Percentiles rank a stretch among this genome's conserved stretches.
Evolutionary conservation across 1,139 yeast species (phyloP).

Genomic region (Tardiomyces digboiensis): DNA sequence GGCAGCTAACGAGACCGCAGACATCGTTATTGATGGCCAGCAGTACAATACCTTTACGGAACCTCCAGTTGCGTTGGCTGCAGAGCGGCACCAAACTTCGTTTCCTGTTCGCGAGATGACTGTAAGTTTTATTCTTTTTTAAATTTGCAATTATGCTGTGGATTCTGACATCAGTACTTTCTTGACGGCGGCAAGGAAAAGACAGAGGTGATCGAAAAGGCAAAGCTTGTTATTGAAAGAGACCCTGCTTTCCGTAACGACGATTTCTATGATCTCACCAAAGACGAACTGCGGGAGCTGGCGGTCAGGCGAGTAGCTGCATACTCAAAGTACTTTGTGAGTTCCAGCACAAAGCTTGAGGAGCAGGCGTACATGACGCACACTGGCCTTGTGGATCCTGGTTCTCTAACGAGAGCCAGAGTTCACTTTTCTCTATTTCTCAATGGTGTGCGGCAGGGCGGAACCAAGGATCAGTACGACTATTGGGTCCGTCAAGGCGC

Average conservation of each 20-base stretch:
- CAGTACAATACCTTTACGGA: background rate
- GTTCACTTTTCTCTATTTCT: constrained; percentile 66
- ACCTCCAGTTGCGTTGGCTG: constrained; percentile 18
- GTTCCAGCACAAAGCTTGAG: constrained; percentile 27
- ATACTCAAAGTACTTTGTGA: constrained; percentile 26
- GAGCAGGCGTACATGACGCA: constrained; percentile 32
- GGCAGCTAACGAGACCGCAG: constrained; percentile 11
- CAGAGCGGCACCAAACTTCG: constrained; percentile 39
- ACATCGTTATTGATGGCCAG: constrained; percentile 3
- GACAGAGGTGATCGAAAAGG: constrained; percentile 36
- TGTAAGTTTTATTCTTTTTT: background rate
- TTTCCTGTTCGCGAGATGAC: constrained; percentile 41
- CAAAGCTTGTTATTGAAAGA: constrained; percentile 40
- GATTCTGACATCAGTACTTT: constrained; percentile 27
- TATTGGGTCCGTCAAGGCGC: constrained; percentile 81
- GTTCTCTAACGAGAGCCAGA: constrained; percentile 56
- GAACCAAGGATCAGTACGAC: constrained; percentile 46
- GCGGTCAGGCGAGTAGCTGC: constrained; percentile 43
- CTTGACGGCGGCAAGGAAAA: constrained; percentile 44
- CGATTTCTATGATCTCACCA: constrained; percentile 44
- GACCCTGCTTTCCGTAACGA: constrained; percentile 43
- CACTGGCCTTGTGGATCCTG: constrained; percentile 43
- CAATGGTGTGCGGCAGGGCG: constrained; percentile 63
- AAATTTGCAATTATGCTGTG: no score
- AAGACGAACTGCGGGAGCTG: constrained; percentile 40